Percentiles rank a stretch among this genome's conserved stretches.
These are phyloP conservation scores for Lolium rigidum DNA, from an alignment of 176 grass and related monocot genomes.

Conservation along the genomic window DNA sequence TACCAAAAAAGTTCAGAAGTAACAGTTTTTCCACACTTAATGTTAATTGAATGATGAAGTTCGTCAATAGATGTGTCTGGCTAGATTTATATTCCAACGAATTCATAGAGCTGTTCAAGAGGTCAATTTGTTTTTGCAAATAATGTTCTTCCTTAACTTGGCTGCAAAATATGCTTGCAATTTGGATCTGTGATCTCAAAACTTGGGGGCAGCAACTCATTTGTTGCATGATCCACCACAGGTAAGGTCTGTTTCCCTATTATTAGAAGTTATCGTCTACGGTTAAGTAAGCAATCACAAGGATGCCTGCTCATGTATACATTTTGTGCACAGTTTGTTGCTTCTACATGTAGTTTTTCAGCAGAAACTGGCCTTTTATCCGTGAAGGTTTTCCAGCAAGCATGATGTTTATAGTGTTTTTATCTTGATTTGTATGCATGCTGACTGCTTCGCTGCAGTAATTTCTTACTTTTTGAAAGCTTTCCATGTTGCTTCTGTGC, in stretches of 20 bases:
- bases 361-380: too few species aligned
- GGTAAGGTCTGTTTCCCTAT: neutral
- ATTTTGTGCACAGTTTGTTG: too few species aligned
- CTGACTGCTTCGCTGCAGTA: neutral
- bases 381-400: neutral
- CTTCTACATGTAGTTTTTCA: too few species aligned
- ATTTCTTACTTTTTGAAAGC: neutral
- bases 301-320: too few species aligned
- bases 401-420: neutral
- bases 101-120: neutral
- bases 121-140: neutral
- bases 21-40: neutral
- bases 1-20: neutral
- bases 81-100: neutral
- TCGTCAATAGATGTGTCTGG: neutral
- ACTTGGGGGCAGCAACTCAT: neutral
- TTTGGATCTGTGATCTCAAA: neutral
- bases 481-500: too few species aligned
- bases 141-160: neutral
- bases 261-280: neutral
- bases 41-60: neutral
- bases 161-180: neutral
- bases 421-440: slow-evolving; percentile 5
- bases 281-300: neutral
- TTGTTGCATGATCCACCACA: slow-evolving; percentile 1